Evolutionary conservation across 768 basidiomycete species (phyloP).

Genomic region (Macrolepiota fuliginosa): DNA sequence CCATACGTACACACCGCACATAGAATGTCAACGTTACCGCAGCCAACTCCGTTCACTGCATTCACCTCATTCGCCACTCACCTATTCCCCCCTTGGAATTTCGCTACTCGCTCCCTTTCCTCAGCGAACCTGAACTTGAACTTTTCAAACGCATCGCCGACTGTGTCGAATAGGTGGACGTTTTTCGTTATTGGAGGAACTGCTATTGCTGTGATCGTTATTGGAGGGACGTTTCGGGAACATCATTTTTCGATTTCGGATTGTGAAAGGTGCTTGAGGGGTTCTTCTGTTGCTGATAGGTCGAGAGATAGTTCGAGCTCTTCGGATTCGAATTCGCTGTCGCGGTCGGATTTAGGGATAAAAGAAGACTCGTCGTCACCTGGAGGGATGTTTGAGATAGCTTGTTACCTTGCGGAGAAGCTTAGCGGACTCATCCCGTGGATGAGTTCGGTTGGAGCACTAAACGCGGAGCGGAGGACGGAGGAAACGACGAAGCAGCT

Average conservation of each 20-base stretch:
- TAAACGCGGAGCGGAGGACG: background rate
- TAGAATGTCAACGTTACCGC: background rate
- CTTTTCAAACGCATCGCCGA: background rate
- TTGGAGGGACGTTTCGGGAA: background rate
- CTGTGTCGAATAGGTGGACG: background rate
- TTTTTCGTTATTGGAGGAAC: slow-evolving; percentile 6
- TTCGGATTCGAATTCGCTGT: background rate
- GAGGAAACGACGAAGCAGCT: background rate
- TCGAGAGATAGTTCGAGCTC: background rate
- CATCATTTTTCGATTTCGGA: background rate
- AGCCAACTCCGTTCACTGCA: background rate
- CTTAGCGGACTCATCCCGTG: slow-evolving; percentile 2
- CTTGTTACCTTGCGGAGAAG: background rate
- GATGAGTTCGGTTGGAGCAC: background rate
- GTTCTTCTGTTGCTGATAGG: too few relatives aligned
- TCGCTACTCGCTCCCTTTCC: background rate
- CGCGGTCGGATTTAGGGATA: background rate
- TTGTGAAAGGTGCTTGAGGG: background rate
- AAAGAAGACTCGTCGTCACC: background rate
- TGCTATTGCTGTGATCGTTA: slow-evolving; percentile 1
- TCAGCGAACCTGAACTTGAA: background rate
- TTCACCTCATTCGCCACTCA: background rate
- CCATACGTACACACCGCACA: background rate
- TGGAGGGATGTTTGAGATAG: background rate
- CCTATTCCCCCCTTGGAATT: background rate